Conservation (phyloP, 2,329 filamentous ascomycete species). For the Penicillium polonicum region DNA sequence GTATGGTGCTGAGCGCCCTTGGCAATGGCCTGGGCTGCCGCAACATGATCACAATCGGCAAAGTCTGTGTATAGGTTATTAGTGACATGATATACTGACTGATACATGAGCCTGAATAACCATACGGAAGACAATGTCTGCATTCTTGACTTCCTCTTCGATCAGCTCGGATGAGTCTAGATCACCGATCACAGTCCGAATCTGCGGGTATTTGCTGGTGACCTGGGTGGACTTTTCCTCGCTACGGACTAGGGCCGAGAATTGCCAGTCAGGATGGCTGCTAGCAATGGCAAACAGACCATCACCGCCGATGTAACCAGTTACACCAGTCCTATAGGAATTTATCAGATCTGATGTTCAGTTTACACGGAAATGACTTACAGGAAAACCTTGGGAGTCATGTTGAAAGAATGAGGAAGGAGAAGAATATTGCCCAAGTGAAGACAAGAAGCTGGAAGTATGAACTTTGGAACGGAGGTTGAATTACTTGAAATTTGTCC, state of each 20-base stretch:
- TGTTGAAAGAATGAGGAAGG: constrained; percentile 10
- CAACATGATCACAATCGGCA: constrained; percentile 46
- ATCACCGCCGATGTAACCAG: constrained; percentile 57
- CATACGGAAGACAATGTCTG: constrained; percentile 49
- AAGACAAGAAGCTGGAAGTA: neutral
- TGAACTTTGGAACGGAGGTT: neutral
- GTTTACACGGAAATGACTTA: constrained; percentile 24
- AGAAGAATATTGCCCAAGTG: neutral
- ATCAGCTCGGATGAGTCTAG: constrained; percentile 44
- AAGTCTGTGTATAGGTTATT: constrained; percentile 31
- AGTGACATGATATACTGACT: neutral
- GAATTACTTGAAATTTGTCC: constrained; percentile 5
- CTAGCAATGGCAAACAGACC: constrained; percentile 48
- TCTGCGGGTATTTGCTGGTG: constrained; percentile 40
- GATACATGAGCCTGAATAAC: neutral
- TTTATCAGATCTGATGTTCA: constrained; percentile 14
- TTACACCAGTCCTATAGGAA: constrained; percentile 48
- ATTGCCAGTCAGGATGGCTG: constrained; percentile 49
- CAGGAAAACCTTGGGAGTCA: constrained; percentile 38
- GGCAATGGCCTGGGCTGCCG: constrained; percentile 42
- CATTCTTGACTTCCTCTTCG: constrained; percentile 46
- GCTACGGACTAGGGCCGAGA: constrained; percentile 46
- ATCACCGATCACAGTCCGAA: constrained; percentile 45
- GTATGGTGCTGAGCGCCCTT: constrained; percentile 41
- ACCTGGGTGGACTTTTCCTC: constrained; percentile 44